These are phyloP conservation scores for Rosa chinensis DNA, from an alignment of 306 rosid genomes.

Conservation along the genomic window DNA sequence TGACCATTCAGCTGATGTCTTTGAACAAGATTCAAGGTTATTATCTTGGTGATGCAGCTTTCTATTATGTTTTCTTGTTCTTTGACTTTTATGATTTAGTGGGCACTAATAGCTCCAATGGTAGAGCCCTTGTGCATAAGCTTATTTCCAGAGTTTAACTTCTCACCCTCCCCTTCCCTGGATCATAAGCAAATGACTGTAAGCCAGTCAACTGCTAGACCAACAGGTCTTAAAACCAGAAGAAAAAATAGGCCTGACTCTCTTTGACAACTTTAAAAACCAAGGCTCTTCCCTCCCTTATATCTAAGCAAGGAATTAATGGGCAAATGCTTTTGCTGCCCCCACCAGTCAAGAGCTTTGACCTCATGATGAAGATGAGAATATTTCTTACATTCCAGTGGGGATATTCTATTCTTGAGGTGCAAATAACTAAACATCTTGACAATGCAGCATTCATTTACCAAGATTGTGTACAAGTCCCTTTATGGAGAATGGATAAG, in stretches of 20 bases:
- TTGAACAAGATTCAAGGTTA: background rate
- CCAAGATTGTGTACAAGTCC: background rate
- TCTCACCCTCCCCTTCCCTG: too few relatives aligned
- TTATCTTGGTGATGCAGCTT: background rate
- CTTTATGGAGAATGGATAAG: background rate
- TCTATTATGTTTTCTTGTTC: background rate
- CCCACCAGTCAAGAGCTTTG: background rate
- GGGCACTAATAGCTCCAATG: background rate
- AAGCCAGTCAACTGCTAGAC: background rate
- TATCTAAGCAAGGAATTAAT: background rate
- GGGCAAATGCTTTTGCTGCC: background rate
- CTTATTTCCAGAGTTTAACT: background rate
- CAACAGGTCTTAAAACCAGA: background rate
- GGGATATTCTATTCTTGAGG: background rate
- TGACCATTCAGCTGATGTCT: background rate
- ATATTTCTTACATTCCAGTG: background rate
- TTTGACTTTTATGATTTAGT: background rate
- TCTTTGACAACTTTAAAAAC: background rate
- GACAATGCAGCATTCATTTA: background rate
- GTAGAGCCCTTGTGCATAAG: background rate
- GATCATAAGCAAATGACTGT: background rate
- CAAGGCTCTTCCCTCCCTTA: background rate
- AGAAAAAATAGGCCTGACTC: background rate
- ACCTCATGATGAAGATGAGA: background rate
- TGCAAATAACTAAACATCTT: background rate